These are phyloP conservation scores for Penicillium vulpinum DNA, from an alignment of 2,329 filamentous ascomycete species.

Conservation along the genomic window DNA sequence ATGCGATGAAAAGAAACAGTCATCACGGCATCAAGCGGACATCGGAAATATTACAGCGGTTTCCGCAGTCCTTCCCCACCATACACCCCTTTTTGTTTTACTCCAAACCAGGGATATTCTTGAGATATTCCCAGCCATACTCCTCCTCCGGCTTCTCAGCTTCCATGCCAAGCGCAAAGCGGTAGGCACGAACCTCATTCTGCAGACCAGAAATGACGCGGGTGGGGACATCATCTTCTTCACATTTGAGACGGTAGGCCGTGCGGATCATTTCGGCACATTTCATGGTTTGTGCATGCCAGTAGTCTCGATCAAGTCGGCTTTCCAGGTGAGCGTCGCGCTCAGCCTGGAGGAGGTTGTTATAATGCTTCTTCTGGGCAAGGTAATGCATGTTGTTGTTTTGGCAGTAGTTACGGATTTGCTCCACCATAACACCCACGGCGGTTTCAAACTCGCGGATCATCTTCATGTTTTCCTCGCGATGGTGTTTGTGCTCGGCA, in stretches of 20 bases:
- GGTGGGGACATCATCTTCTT: constrained; percentile 49
- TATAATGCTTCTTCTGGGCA: constrained; percentile 50
- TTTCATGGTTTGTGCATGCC: constrained; percentile 50
- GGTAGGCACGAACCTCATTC: constrained; percentile 51
- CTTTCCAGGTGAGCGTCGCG: constrained; percentile 51
- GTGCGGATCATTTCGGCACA: constrained; percentile 52
- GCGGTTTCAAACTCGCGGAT: constrained; percentile 51
- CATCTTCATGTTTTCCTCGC: constrained; percentile 49
- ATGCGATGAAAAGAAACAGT: constrained; percentile 11
- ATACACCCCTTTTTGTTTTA: constrained; percentile 27
- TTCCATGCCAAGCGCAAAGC: constrained; percentile 51
- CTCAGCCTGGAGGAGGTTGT: constrained; percentile 52
- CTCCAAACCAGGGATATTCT: constrained; percentile 41
- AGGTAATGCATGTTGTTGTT: constrained; percentile 52
- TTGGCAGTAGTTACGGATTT: constrained; percentile 53
- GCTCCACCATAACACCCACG: constrained; percentile 51
- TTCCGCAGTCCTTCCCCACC: constrained; percentile 8
- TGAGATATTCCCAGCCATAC: constrained; percentile 51
- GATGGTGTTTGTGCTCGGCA: constrained; percentile 48
- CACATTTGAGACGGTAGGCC: constrained; percentile 49
- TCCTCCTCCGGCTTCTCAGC: constrained; percentile 51
- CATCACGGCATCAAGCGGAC: constrained; percentile 17
- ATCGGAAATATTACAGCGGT: not conserved
- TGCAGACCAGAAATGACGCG: constrained; percentile 49
- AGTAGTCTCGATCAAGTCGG: constrained; percentile 52